A percentile compares a stretch with the other conserved stretches of the same genome.
Conservation (phyloP, 1,284 basidiomycete species). For the Hortiboletus rubellus region DNA sequence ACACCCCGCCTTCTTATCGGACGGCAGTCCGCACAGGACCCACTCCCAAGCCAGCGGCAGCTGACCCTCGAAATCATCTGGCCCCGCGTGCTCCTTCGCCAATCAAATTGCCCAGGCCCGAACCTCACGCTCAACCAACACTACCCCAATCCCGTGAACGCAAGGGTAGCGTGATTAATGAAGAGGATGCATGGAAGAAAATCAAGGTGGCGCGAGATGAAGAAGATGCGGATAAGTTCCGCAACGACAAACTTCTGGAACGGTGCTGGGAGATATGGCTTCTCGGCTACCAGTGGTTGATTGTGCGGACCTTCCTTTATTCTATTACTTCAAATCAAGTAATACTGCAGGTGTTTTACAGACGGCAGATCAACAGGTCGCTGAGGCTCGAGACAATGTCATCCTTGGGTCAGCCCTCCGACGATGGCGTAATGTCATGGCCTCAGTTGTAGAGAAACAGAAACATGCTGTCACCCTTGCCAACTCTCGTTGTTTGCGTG, state of each 20-base stretch:
- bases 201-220: slow-evolving; percentile 69
- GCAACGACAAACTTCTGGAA: slow-evolving; percentile 59
- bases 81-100: slow-evolving; percentile 29
- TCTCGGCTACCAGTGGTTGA: slow-evolving; percentile 65
- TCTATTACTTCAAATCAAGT: slow-evolving; percentile 13
- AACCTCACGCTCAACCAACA: slow-evolving; percentile 18
- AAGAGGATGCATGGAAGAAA: slow-evolving; percentile 75
- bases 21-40: slow-evolving; percentile 37
- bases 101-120: slow-evolving; percentile 32
- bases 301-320: slow-evolving; percentile 47
- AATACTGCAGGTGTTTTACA: slow-evolving; percentile 30
- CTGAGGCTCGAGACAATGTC: slow-evolving; percentile 56
- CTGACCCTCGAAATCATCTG: slow-evolving; percentile 17
- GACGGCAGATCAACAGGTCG: slow-evolving; percentile 65
- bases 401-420: slow-evolving; percentile 57
- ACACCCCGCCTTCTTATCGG: slow-evolving; percentile 54
- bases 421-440: slow-evolving; percentile 51
- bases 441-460: slow-evolving; percentile 40
- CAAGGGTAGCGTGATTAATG: slow-evolving; percentile 52
- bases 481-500: slow-evolving; percentile 43
- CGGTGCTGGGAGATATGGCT: slow-evolving; percentile 73
- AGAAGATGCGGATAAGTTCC: slow-evolving; percentile 66
- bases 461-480: slow-evolving; percentile 43
- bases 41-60: slow-evolving; percentile 11
- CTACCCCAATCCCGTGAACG: slow-evolving; percentile 35